Base-by-base conservation (phyloP, 2,329 filamentous ascomycete genomes). In the Arthrobotrys entomopaga region DNA sequence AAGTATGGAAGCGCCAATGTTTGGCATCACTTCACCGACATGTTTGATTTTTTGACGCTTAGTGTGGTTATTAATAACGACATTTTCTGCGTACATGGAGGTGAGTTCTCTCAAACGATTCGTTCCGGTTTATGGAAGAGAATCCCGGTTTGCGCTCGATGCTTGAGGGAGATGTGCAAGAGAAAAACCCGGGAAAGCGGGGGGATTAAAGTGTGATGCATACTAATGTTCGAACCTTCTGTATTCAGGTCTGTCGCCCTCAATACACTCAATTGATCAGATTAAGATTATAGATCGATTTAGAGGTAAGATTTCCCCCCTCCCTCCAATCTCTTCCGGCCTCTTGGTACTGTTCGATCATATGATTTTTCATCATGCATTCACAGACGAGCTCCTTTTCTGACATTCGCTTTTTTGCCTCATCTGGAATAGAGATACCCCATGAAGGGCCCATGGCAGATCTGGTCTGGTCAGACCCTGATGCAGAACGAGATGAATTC, bases 361-460 rank as follows among this genome's bases (percentile, higher is more conserved):
- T 67, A 63, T 64, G 70, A 61, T 66, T 13, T 1, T 22, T 43
- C 19, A n/a, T 24, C 1, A 20, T 43, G 26, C n/a, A 42, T 34
- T 15, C 61, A 10, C 7, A 19, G 42, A 46, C 38, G 69, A 73
- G 69, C 73, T 71, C 73, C 65, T 59, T 34, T 40, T 64, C 54
- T 56, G 50, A 61, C 34, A 22, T 57, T 71, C 19, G 50, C 43
- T 76, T 53, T 66, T 64, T 46, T 34, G 29, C 40, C 13, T 34
- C 19, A 1, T 16, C 6, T 49, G 38, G 8, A 38, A 57, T 46
- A 67, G 95, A 99, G 81, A 99, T 99, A 73, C 95, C 95, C 3
- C 95, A 99, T 83, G 95, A 99, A 83, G 95, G 95, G 0, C 95
- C 95, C 38, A 99, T 99, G 95, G 95, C 95, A n/a, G 95, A 99